Evolutionary conservation across 768 basidiomycete genomes (phyloP), one percentile per base, ranked within the genome.

Genomic region (Scleroderma bovista): DNA sequence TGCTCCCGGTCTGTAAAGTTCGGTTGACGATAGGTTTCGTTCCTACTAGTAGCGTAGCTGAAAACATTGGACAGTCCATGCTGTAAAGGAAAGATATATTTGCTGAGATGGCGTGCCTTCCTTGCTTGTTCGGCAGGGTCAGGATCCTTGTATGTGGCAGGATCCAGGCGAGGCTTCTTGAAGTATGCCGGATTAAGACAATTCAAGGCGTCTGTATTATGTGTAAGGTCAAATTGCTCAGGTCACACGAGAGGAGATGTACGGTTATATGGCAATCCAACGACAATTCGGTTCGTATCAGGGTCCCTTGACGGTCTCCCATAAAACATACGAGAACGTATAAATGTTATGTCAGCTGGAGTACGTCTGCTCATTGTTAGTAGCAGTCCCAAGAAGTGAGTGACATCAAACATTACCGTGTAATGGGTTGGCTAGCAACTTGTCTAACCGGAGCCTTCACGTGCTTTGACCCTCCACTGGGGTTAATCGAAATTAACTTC

Each of bases 21-120:
- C 3, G 74, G 72, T 51, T 76, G 70, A 24, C 66, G 64, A 38
- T 68, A 69, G 0, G 59, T 53, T 39, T 66, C 58, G 38, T 60
- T 65, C 16, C 53, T 54, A 20, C 49, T 59, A 42, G 52, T 52
- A 40, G 59, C 48, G 12, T 46, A 34, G 4, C 52, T 44, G 52
- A 93, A 93, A 2, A 83, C 75, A 55, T 72, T 86, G 5, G 72
- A 60, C 1, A 96, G 61, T 0, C 78, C 77, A 58, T 84, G 91
- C 57, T 93, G 88, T 36, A 83, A 75, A 9, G 93, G 83, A 59
- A 98, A 95, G 2, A 98, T 71, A 58, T 92, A 86, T 68, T 93
- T 93, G 31, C 86, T 75, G 1, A 92, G 67, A 54, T 82, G 82
- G 36, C 86, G 75, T 1, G 78, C 76, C 34, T 79, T 64, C 34